Evolutionary conservation across 495 filamentous ascomycete genomes (phyloP).

Genomic region (Neurospora sp.): DNA sequence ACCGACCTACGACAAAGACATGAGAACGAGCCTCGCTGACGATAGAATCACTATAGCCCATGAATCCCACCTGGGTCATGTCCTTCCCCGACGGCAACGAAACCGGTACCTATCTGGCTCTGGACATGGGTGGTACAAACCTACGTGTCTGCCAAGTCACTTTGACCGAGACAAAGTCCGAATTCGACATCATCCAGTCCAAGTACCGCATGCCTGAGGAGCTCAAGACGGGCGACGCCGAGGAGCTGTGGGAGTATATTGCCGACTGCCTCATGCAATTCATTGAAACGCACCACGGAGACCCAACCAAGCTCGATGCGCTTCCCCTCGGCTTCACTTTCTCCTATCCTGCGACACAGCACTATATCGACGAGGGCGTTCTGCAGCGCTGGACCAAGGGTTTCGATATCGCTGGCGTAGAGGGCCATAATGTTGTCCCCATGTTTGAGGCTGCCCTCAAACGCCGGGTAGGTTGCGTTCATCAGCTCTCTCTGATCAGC

Average conservation of each 20-base stretch:
- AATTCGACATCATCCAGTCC: constrained; percentile 98
- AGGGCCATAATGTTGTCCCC: constrained; percentile 90
- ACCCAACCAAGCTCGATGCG: constrained; percentile 48
- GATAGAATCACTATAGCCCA: constrained; percentile 51
- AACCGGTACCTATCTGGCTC: constrained; percentile 80
- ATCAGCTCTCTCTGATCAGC: neutral
- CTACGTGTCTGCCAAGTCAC: constrained; percentile 95
- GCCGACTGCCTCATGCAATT: constrained; percentile 96
- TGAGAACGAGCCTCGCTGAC: constrained; percentile 2
- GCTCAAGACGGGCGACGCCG: constrained; percentile 78
- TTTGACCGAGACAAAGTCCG: constrained; percentile 79
- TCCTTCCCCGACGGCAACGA: constrained; percentile 83
- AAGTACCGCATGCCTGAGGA: constrained; percentile 97
- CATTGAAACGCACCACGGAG: constrained; percentile 78
- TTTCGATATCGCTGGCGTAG: constrained; percentile 94
- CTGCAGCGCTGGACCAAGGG: constrained; percentile 98
- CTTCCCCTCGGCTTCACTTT: constrained; percentile 95
- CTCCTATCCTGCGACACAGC: constrained; percentile 92
- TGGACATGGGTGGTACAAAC: constrained; percentile 99
- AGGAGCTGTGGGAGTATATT: constrained; percentile 96
- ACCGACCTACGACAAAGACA: neutral
- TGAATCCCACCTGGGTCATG: constrained; percentile 99
- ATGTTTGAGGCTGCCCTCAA: constrained; percentile 77
- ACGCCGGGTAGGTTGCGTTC: constrained; percentile 50
- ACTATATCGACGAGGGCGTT: constrained; percentile 92